Evolutionary conservation across 257 asterid species (phyloP).

Genomic region (Nicotiana benthamiana): DNA sequence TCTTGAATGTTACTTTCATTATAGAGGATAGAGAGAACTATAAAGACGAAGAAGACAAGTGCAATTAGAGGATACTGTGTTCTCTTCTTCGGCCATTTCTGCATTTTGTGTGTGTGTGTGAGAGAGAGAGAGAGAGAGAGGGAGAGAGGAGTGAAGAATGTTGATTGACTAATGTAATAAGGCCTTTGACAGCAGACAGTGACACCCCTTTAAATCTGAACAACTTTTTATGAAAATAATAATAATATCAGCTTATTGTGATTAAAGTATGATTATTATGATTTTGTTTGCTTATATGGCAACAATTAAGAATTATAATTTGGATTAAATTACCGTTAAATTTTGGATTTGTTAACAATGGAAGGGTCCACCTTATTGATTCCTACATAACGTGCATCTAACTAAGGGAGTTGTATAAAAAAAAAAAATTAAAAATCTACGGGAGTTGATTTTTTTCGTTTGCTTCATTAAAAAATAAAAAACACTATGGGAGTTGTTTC

Average conservation of each 20-base stretch:
- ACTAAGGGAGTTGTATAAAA: not conserved
- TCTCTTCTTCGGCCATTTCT: slow-evolving; percentile 60
- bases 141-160: not conserved
- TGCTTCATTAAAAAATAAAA: no score
- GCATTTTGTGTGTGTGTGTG: slow-evolving; percentile 22
- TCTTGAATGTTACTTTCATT: slow-evolving; percentile 44
- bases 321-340: not conserved
- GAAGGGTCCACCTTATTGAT: not conserved
- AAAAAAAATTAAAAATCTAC: no score
- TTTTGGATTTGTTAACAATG: not conserved
- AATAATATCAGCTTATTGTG: not conserved
- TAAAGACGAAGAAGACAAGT: slow-evolving; percentile 36
- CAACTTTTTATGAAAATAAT: not conserved
- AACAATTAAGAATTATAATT: not conserved
- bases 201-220: not conserved
- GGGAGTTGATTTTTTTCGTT: no score
- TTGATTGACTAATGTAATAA: not conserved
- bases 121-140: slow-evolving; percentile 4
- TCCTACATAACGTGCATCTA: slow-evolving; percentile 7
- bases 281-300: not conserved
- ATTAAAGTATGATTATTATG: not conserved
- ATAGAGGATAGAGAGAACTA: slow-evolving; percentile 49
- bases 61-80: slow-evolving; percentile 51
- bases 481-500: not conserved
- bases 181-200: not conserved